A percentile compares a stretch with the other conserved stretches of the same genome.
Evolutionary conservation across 2,329 filamentous ascomycete species (phyloP).

Genomic region (Aspergillus japonicus): DNA sequence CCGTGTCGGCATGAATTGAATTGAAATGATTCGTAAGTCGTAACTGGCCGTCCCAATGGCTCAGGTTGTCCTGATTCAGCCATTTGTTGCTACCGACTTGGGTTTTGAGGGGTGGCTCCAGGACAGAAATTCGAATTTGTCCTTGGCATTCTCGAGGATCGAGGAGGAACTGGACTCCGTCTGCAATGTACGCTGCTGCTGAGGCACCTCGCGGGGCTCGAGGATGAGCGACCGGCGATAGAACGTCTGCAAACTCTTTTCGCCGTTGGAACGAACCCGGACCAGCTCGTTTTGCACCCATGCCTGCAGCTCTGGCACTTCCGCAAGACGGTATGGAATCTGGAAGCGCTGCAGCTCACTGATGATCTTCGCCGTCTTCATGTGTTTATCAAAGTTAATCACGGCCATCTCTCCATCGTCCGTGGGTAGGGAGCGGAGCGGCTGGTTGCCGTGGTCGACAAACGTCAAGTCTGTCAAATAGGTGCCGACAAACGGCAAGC

Average conservation of each 20-base stretch:
- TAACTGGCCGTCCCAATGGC: slow-evolving; percentile 9
- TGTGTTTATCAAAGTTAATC: slow-evolving; percentile 98
- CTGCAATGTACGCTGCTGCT: slow-evolving; percentile 22
- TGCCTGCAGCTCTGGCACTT: slow-evolving; percentile 84
- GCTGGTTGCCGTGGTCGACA: slow-evolving; percentile 88
- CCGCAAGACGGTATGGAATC: slow-evolving; percentile 79
- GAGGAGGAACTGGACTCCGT: slow-evolving; percentile 33
- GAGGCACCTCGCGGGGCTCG: slow-evolving; percentile 59
- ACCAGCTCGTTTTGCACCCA: slow-evolving; percentile 84
- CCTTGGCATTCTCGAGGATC: slow-evolving; percentile 43
- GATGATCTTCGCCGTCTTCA: slow-evolving; percentile 91
- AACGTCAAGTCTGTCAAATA: slow-evolving; percentile 96
- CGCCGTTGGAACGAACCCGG: slow-evolving; percentile 66
- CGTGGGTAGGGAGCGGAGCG: slow-evolving; percentile 71
- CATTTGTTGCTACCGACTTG: slow-evolving; percentile 39
- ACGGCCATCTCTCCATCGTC: slow-evolving; percentile 70
- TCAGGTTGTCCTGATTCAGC: slow-evolving; percentile 21
- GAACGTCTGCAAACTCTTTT: slow-evolving; percentile 63
- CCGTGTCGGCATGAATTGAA: slow-evolving; percentile 15
- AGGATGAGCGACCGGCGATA: slow-evolving; percentile 83
- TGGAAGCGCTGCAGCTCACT: slow-evolving; percentile 95
- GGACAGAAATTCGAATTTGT: slow-evolving; percentile 54
- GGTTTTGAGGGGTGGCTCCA: slow-evolving; percentile 50
- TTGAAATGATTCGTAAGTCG: slow-evolving; percentile 20
- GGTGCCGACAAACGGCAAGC: slow-evolving; percentile 91